Evolutionary conservation across 495 filamentous ascomycete species (phyloP).

Genomic region (Penicillium taxi): DNA sequence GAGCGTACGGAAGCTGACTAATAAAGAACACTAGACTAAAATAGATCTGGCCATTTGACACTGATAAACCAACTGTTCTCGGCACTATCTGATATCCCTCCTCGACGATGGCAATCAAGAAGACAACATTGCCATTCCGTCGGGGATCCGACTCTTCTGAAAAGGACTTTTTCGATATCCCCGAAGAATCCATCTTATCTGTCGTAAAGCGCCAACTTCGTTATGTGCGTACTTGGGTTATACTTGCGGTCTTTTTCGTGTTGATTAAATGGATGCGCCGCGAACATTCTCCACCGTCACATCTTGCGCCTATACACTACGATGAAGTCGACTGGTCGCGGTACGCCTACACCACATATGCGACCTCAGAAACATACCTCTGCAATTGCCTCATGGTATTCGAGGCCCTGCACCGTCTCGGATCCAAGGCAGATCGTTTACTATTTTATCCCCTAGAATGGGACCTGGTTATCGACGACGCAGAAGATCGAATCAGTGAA

Average conservation of each 20-base stretch:
- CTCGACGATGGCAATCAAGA: conserved; percentile 16
- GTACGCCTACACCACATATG: conserved; percentile 67
- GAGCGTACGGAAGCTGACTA: no score
- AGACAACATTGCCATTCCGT: conserved; percentile 20
- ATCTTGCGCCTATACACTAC: conserved; percentile 31
- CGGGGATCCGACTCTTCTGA: conserved; percentile 31
- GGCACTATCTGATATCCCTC: background rate
- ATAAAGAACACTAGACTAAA: no score
- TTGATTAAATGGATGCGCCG: conserved; percentile 27
- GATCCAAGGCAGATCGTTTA: conserved; percentile 55
- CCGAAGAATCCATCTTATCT: conserved; percentile 27
- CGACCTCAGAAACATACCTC: conserved; percentile 57
- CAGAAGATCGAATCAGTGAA: conserved; percentile 42
- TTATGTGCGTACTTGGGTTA: conserved; percentile 31
- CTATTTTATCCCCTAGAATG: conserved; percentile 59
- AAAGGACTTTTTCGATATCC: conserved; percentile 39
- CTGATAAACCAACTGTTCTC: no score
- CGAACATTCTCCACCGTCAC: conserved; percentile 16
- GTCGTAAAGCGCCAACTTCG: conserved; percentile 33
- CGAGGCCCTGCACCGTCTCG: conserved; percentile 51
- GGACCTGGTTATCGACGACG: conserved; percentile 33
- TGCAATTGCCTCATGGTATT: conserved; percentile 75
- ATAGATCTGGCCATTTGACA: no score
- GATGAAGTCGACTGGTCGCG: conserved; percentile 49
- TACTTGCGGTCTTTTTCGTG: conserved; percentile 23